A percentile compares a stretch with the other conserved stretches of the same genome.
phyloP scores from a whole-genome alignment of 176 grass and related monocot species.

The Carex pumila region DNA sequence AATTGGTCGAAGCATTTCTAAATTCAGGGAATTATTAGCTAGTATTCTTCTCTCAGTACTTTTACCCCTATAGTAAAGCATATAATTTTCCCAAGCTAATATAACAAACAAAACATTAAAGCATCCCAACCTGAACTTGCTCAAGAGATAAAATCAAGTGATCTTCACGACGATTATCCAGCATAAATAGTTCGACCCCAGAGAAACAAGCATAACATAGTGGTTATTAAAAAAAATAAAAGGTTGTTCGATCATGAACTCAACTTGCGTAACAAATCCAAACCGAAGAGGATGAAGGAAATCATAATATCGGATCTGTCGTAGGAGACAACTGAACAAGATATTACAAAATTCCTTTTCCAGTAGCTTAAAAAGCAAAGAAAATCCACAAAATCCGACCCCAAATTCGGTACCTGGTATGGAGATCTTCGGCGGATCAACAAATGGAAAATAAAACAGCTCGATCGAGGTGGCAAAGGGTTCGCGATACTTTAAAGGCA shows the following conservation, averaged over 20 bases:
- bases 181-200: not conserved
- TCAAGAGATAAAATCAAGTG: constrained; percentile 8
- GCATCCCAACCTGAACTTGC: not conserved
- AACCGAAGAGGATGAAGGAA: not conserved
- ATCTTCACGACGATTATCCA: constrained; percentile 8
- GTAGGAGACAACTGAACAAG: not conserved
- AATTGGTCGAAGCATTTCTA: not conserved
- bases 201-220: not conserved
- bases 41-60: not conserved
- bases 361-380: not conserved
- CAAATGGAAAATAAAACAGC: constrained; percentile 17
- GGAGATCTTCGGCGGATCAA: constrained; percentile 18
- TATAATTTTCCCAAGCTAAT: not conserved
- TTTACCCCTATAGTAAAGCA: not conserved
- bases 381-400: constrained; percentile 5
- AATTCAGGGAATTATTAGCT: not conserved
- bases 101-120: not conserved
- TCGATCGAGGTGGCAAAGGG: constrained; percentile 37
- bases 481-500: constrained; percentile 21
- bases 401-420: constrained; percentile 14
- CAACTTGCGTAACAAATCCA: not conserved
- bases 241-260: constrained; percentile 7
- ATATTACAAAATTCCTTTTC: not conserved
- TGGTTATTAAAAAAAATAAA: not conserved
- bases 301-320: constrained; percentile 7